Conservation (phyloP, 352 stramenopile species). For the Pythium insidiosum region DNA sequence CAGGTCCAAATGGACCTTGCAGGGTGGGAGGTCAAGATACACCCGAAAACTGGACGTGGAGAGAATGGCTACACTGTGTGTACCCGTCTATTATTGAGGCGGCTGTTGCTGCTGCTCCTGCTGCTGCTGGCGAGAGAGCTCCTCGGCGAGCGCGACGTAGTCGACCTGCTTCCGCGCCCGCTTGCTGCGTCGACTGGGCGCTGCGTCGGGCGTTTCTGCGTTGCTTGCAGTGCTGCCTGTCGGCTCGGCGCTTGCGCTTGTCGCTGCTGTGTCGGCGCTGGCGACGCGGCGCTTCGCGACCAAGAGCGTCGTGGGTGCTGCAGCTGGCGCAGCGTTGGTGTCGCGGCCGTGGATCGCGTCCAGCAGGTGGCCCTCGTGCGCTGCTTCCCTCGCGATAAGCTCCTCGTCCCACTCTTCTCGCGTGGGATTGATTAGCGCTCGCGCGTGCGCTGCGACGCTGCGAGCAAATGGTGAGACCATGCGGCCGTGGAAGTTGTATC, state of each 20-base stretch:
- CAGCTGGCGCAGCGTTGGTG: constrained; percentile 1
- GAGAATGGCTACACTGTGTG: no score
- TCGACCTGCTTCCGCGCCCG: constrained; percentile 24
- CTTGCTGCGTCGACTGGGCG: constrained; percentile 20
- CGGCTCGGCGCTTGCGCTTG: not conserved
- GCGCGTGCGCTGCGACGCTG: constrained; percentile 63
- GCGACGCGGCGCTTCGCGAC: not conserved
- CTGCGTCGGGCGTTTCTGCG: no score
- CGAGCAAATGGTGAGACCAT: constrained; percentile 77
- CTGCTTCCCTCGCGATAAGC: constrained; percentile 37
- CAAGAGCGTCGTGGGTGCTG: not conserved
- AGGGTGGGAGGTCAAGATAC: no score
- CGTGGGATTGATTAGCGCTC: constrained; percentile 43
- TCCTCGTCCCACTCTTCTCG: constrained; percentile 35
- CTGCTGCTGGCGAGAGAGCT: no score
- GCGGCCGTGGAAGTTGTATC: constrained; percentile 83
- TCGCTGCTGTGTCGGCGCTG: not conserved
- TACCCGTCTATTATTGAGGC: no score
- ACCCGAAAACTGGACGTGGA: no score
- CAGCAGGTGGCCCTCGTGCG: constrained; percentile 39
- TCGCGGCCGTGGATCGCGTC: constrained; percentile 4
- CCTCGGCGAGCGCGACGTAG: constrained; percentile 22
- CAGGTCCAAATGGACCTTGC: no score
- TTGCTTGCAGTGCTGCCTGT: not conserved
- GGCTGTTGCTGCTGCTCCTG: no score